A percentile compares a stretch with the other conserved stretches of the same genome.
phyloP scores from a whole-genome alignment of 805 yeast species.

The Lachancea nothofagi region DNA sequence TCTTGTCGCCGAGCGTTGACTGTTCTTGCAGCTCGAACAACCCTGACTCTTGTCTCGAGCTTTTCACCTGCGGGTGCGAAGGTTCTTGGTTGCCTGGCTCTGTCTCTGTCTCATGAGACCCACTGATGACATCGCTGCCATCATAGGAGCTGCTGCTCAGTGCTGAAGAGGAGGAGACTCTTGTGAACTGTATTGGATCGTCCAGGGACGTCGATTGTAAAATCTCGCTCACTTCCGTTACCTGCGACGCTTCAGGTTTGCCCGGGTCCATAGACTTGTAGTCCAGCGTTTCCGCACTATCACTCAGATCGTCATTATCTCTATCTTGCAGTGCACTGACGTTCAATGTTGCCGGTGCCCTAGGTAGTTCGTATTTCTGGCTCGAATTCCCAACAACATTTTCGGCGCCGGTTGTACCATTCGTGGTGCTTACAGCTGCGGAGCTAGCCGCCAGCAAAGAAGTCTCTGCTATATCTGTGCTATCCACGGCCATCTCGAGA shows the following conservation, averaged over 20 bases:
- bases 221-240: conserved; percentile 7
- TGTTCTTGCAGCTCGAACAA: conserved; percentile 12
- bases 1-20: conserved; percentile 20
- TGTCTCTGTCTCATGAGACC: neutral
- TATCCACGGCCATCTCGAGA: no score
- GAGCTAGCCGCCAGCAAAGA: no score
- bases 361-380: conserved; percentile 31
- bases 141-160: conserved; percentile 22
- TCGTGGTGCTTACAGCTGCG: no score
- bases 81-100: neutral
- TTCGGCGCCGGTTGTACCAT: no score
- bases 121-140: conserved; percentile 3
- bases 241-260: conserved; percentile 21
- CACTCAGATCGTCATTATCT: conserved; percentile 7
- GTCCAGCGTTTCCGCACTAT: conserved; percentile 4
- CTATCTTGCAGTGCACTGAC: conserved; percentile 39
- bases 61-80: neutral
- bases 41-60: neutral
- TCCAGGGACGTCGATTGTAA: conserved; percentile 28
- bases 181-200: conserved; percentile 38
- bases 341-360: conserved; percentile 42
- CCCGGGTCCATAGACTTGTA: conserved; percentile 46
- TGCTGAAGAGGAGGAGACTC: conserved; percentile 37
- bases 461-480: no score
- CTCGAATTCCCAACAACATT: neutral